Conservation (phyloP, 1,284 basidiomycete genomes). For the Mycena citricolor region DNA sequence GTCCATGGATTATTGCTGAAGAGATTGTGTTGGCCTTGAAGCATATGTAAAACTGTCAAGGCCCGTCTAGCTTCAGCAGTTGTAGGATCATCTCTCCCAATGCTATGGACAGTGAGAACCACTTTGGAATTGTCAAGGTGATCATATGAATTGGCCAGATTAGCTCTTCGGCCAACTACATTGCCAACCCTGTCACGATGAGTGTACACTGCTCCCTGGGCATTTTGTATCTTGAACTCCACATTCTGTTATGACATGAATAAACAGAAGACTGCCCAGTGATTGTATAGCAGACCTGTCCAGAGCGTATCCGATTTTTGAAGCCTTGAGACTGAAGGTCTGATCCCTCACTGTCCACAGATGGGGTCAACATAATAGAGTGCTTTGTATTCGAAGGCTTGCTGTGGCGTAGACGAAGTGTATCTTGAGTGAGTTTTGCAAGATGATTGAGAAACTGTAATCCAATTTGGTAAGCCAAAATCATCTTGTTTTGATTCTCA, state of each 20-base stretch:
- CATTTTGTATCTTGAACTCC: constrained; percentile 26
- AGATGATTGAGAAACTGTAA: constrained; percentile 42
- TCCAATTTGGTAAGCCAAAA: constrained; percentile 5
- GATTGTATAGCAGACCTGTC: constrained; percentile 24
- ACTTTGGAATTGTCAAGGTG: constrained; percentile 28
- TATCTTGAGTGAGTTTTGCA: constrained; percentile 48
- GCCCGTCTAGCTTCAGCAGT: constrained; percentile 48
- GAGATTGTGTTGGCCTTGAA: constrained; percentile 47
- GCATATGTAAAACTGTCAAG: constrained; percentile 42
- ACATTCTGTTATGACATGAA: constrained; percentile 31
- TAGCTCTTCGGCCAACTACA: constrained; percentile 22
- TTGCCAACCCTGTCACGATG: constrained; percentile 14
- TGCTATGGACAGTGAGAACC: constrained; percentile 39
- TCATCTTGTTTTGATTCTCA: not conserved
- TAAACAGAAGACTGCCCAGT: not conserved
- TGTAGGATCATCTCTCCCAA: constrained; percentile 54
- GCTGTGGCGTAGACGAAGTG: constrained; percentile 45
- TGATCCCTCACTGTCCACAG: not conserved
- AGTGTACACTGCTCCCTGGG: constrained; percentile 21
- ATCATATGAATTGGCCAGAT: constrained; percentile 13
- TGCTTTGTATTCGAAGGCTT: constrained; percentile 45
- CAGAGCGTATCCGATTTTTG: constrained; percentile 40
- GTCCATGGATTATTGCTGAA: constrained; percentile 56
- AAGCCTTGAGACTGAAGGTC: constrained; percentile 9
- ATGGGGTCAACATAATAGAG: constrained; percentile 3